Evolutionary conservation across 306 rosid species (phyloP).

Genomic region (Malus sylvestris): DNA sequence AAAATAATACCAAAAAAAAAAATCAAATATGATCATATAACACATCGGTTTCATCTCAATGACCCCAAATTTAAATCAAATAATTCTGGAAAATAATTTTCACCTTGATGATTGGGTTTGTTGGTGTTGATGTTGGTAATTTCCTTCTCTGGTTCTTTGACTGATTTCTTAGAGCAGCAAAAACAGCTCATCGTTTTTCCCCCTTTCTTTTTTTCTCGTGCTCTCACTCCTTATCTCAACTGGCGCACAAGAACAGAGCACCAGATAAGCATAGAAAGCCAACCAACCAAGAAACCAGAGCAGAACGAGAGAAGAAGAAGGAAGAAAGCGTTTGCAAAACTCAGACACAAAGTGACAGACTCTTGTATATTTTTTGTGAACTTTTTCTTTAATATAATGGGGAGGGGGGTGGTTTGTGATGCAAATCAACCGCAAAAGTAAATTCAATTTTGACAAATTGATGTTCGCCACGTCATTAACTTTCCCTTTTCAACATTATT

Average conservation of each 20-base stretch:
- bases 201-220: not conserved
- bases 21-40: not conserved
- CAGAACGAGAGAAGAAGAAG: not conserved
- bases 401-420: conserved; percentile 7
- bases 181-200: conserved; percentile 68
- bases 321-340: not conserved
- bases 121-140: conserved; percentile 3
- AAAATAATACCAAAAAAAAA: not conserved
- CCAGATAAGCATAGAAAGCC: conserved; percentile 18
- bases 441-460: not conserved
- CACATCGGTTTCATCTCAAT: not conserved
- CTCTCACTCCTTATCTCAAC: conserved; percentile 18
- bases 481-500: not conserved
- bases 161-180: conserved; percentile 39
- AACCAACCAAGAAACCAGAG: conserved; percentile 15
- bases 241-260: conserved; percentile 13
- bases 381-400: not conserved
- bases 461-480: not conserved
- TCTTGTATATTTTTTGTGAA: not conserved
- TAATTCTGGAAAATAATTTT: not conserved
- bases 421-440: conserved; percentile 2
- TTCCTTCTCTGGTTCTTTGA: conserved; percentile 22
- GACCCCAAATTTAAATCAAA: not conserved
- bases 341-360: conserved; percentile 1
- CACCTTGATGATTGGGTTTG: conserved; percentile 31